Conservation (phyloP, 192 early-diverging fungal genomes). For the Oehlia diaphana region DNA sequence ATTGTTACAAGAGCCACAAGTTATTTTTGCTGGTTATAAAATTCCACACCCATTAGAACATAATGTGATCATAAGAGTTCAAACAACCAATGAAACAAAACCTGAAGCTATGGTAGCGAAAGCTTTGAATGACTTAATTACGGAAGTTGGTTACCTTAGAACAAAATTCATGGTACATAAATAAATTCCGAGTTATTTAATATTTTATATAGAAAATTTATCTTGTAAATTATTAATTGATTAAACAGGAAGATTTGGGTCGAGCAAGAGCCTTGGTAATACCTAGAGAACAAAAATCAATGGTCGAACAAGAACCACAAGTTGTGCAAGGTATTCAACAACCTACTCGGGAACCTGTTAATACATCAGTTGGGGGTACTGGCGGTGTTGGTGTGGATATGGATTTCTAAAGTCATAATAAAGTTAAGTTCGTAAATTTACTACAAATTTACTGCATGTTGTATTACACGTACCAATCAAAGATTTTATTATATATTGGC, state of each 20-base stretch:
- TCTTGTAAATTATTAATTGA: neutral
- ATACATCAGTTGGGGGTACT: neutral
- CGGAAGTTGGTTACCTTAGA: constrained; percentile 73
- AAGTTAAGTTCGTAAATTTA: too few relatives aligned
- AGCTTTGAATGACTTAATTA: constrained; percentile 77
- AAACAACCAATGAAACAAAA: constrained; percentile 84
- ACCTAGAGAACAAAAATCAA: constrained; percentile 17
- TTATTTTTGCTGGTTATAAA: constrained; percentile 96
- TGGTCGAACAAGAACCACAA: neutral
- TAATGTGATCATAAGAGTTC: constrained; percentile 86
- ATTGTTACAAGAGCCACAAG: constrained; percentile 87
- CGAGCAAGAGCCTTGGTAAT: constrained; percentile 18
- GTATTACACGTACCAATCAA: too few relatives aligned
- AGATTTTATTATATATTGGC: too few relatives aligned
- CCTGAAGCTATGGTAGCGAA: constrained; percentile 79
- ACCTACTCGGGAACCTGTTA: neutral
- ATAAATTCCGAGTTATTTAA: neutral
- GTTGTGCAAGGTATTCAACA: neutral
- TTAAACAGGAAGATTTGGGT: constrained; percentile 26
- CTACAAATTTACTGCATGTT: too few relatives aligned
- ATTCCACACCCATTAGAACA: constrained; percentile 96
- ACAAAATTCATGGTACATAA: constrained; percentile 73
- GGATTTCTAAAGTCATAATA: constrained; percentile 11
- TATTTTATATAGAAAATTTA: neutral
- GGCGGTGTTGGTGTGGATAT: constrained; percentile 21